Evolutionary conservation across 305 asterid species (phyloP), one percentile per base, ranked within the genome.

Genomic region (Striga hermonthica): DNA sequence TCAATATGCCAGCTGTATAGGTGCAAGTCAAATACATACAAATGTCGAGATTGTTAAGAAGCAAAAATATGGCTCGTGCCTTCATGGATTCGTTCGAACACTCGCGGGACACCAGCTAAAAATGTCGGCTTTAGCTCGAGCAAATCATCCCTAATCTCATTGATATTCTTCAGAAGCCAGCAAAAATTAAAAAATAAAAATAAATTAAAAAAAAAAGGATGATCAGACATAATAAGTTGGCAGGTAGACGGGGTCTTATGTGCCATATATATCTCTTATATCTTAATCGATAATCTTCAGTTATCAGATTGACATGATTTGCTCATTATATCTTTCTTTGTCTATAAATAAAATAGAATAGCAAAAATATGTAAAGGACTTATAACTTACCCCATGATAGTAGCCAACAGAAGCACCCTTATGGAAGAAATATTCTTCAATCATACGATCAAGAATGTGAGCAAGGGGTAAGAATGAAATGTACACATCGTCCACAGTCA

Each of bases 341-440:
- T 50, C n/a, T 11, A 9, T 8, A 4, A 9, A 4, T 11, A 55
- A 55, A 31, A 22, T 1, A 11, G 34, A 55, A 9, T 10, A 4
- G n/a, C 2, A 9, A 59, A 47, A 54, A 9, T 22, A 5, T 16
- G 34, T 52, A 22, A 22, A 22, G 31, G 31, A 22, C 31, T 22
- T 6, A 8, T 6, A 16, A 74, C 82, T 74, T 65, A 93, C 98
- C 79, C 98, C 98, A 10, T 93, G 98, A 74, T 79, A 93, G 78
- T 86, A 93, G 79, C 98, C 98, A 68, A 93, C 96, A 40, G 95
- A 84, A 78, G 99, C 99, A 74, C 97, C 99, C 77, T 87, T 93
- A 77, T 80, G 91, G 75, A 93, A 90, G 87, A 93, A 93, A 77
- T 84, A 90, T 75, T 93, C 99, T 79, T 93, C 99, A 47, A 93